Percentiles rank a stretch among this genome's conserved stretches.
Conservation (phyloP, 225 moss, liverwort and hornwort species). For the Takakia lepidozioides region DNA sequence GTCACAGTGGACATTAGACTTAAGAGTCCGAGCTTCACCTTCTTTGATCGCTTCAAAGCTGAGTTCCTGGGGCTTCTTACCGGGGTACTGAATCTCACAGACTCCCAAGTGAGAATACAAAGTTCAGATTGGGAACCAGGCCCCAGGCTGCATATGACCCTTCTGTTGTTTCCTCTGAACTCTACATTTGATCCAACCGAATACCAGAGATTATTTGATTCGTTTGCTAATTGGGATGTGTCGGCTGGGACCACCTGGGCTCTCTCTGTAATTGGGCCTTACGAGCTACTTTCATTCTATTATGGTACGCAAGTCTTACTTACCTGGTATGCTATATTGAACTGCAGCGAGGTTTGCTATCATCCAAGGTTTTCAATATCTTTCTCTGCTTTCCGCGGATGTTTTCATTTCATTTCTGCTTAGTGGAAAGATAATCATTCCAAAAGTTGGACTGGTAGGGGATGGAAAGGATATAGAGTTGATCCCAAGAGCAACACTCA, state of each 20-base stretch:
- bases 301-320: conserved; percentile 7
- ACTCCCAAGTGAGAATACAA: conserved; percentile 18
- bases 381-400: background rate
- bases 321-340: too few species aligned
- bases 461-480: too few species aligned
- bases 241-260: conserved; percentile 29
- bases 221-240: conserved; percentile 26
- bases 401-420: too few species aligned
- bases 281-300: conserved; percentile 22
- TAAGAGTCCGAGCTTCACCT: conserved; percentile 44
- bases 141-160: conserved; percentile 18
- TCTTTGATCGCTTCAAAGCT: conserved; percentile 17
- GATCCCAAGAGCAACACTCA: too few species aligned
- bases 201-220: background rate
- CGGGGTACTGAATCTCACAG: conserved; percentile 11
- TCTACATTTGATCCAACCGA: conserved; percentile 8
- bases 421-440: too few species aligned
- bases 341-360: too few species aligned
- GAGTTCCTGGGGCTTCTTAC: conserved; percentile 17
- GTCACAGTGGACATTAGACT: conserved; percentile 31
- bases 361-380: background rate
- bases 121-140: conserved; percentile 5
- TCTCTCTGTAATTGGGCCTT: conserved; percentile 29
- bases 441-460: too few species aligned
- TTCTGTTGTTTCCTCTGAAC: conserved; percentile 24